Evolutionary conservation across 2,329 filamentous ascomycete genomes (phyloP).

Genomic region (Dendrostoma leiphaemia): DNA sequence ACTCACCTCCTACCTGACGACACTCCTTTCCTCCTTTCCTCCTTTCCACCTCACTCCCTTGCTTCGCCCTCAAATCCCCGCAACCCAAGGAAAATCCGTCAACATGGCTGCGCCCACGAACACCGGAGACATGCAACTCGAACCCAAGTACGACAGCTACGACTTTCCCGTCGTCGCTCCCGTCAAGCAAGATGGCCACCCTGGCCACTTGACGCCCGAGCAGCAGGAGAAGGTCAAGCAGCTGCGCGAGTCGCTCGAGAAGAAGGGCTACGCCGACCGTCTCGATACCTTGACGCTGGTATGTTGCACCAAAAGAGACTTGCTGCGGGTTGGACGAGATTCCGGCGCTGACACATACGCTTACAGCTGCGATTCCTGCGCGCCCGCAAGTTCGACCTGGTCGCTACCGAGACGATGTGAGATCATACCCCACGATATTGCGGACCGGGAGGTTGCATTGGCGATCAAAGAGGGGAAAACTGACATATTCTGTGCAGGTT

Average conservation of each 20-base stretch:
- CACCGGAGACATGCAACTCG: constrained; percentile 52
- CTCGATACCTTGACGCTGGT: constrained; percentile 92
- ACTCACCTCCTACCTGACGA: neutral
- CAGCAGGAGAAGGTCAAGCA: constrained; percentile 90
- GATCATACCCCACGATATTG: constrained; percentile 29
- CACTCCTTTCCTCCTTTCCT: neutral
- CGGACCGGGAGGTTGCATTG: neutral
- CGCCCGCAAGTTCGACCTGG: constrained; percentile 92
- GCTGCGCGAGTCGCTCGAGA: constrained; percentile 81
- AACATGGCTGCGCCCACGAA: constrained; percentile 25
- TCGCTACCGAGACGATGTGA: constrained; percentile 83
- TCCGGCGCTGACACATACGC: constrained; percentile 18
- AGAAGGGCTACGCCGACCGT: constrained; percentile 75
- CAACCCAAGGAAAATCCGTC: constrained; percentile 3
- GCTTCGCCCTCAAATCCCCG: neutral
- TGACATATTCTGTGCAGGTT: constrained; percentile 61
- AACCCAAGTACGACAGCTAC: constrained; percentile 94
- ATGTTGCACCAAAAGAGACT: constrained; percentile 32
- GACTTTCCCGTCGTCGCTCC: constrained; percentile 83
- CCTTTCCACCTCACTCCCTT: neutral
- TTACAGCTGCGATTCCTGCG: constrained; percentile 80
- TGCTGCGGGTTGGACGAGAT: neutral
- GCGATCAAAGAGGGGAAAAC: neutral
- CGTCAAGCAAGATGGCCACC: constrained; percentile 70
- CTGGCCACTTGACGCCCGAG: constrained; percentile 79